Conservation (phyloP, 768 basidiomycete species). For the Agaricus subrufescens region DNA sequence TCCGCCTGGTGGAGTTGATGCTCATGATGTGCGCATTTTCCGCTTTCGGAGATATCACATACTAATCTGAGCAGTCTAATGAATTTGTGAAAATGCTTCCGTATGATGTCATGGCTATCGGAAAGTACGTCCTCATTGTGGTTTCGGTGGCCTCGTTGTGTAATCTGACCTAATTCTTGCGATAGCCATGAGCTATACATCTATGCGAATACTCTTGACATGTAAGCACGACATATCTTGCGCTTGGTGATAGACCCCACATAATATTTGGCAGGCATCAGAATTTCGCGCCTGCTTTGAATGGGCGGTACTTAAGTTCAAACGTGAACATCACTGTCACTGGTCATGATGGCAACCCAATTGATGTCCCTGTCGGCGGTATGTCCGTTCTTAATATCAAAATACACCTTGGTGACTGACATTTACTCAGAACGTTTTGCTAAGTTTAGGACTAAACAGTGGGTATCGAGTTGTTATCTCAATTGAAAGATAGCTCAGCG, state of each 20-base stretch:
- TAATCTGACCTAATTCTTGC: neutral
- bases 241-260: neutral
- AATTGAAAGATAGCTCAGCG: neutral
- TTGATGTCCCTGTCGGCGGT: slow-evolving; percentile 35
- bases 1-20: slow-evolving; percentile 66
- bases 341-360: slow-evolving; percentile 32
- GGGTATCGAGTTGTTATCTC: slow-evolving; percentile 14
- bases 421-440: slow-evolving; percentile 42
- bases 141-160: too few species aligned
- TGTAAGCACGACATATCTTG: slow-evolving; percentile 30
- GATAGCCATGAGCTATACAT: slow-evolving; percentile 78
- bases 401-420: neutral
- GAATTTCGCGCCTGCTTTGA: slow-evolving; percentile 62
- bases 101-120: slow-evolving; percentile 81
- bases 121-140: slow-evolving; percentile 53
- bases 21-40: slow-evolving; percentile 50
- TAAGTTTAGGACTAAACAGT: slow-evolving; percentile 77
- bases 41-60: neutral
- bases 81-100: slow-evolving; percentile 67
- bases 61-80: slow-evolving; percentile 46
- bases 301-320: slow-evolving; percentile 74
- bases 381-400: slow-evolving; percentile 1
- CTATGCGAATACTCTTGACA: slow-evolving; percentile 62
- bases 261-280: slow-evolving; percentile 35
- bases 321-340: slow-evolving; percentile 81